A percentile compares a stretch with the other conserved stretches of the same genome.
phyloP scores from a whole-genome alignment of 768 basidiomycete species.

The Suillus subalutaceus region DNA sequence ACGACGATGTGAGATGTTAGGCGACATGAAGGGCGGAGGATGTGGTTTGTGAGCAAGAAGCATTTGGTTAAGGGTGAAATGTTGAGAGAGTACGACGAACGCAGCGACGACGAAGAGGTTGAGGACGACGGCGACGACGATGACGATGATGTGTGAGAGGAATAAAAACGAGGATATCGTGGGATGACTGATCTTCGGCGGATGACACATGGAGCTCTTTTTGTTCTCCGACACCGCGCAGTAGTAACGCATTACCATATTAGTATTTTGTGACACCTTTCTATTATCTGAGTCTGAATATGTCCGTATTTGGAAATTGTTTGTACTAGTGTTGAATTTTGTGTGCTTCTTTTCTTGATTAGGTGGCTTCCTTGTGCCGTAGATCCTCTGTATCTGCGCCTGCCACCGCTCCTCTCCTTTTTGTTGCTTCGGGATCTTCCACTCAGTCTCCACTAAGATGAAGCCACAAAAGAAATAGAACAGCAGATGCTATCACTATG shows the following conservation, averaged over 20 bases:
- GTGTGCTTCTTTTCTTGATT: slow-evolving; percentile 13
- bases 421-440: slow-evolving; percentile 4
- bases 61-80: slow-evolving; percentile 32
- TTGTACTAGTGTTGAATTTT: slow-evolving; percentile 7
- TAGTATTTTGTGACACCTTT: slow-evolving; percentile 14
- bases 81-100: slow-evolving; percentile 14
- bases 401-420: not conserved
- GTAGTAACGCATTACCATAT: slow-evolving; percentile 30
- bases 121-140: slow-evolving; percentile 12
- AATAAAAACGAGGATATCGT: slow-evolving; percentile 32
- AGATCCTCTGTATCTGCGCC: slow-evolving; percentile 5
- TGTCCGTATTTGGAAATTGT: slow-evolving; percentile 24
- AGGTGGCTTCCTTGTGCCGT: not conserved
- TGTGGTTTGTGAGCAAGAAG: slow-evolving; percentile 45
- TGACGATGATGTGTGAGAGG: slow-evolving; percentile 14
- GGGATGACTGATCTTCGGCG: slow-evolving; percentile 24
- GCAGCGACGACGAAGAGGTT: slow-evolving; percentile 1
- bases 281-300: slow-evolving; percentile 29
- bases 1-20: slow-evolving; percentile 51
- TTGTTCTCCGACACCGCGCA: slow-evolving; percentile 35
- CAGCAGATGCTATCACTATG: not conserved
- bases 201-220: slow-evolving; percentile 30
- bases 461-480: not conserved
- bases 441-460: not conserved
- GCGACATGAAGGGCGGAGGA: slow-evolving; percentile 30